phyloP scores from a whole-genome alignment of 306 rosid species.

The Senna tora region DNA sequence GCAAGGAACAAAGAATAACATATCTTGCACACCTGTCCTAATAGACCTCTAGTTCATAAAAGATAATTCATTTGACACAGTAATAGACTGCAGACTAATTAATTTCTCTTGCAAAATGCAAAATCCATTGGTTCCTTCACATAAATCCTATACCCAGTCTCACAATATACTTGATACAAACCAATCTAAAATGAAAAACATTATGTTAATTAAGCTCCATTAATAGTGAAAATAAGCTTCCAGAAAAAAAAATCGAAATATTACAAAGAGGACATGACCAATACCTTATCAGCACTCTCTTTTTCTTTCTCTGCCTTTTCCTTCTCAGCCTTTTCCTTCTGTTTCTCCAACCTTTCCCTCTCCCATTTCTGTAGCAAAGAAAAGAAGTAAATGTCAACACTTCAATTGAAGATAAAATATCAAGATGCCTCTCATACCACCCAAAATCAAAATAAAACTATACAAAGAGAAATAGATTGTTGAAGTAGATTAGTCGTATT shows the following conservation, averaged over 20 bases:
- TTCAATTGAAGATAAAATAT: not conserved
- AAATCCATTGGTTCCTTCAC: not conserved
- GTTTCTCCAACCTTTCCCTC: constrained; percentile 79
- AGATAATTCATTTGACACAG: not conserved
- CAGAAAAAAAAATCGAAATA: not conserved
- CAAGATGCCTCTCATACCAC: not conserved
- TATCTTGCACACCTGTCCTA: not conserved
- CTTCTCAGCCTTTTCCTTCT: constrained; percentile 59
- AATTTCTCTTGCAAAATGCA: not conserved
- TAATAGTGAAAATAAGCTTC: too few relatives aligned
- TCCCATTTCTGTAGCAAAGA: constrained; percentile 73
- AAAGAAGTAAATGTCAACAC: not conserved
- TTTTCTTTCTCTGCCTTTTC: constrained; percentile 59
- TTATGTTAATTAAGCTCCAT: not conserved
- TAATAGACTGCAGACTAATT: not conserved
- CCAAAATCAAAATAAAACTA: not conserved
- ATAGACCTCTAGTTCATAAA: not conserved
- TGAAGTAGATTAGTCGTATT: not conserved
- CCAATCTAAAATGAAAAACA: not conserved
- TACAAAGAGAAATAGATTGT: not conserved
- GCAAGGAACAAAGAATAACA: not conserved
- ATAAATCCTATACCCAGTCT: not conserved
- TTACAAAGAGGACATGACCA: not conserved
- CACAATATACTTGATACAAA: not conserved
- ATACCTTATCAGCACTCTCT: constrained; percentile 65